Evolutionary conservation across 257 asterid genomes (phyloP).

Genomic region (Solanum microdontum): DNA sequence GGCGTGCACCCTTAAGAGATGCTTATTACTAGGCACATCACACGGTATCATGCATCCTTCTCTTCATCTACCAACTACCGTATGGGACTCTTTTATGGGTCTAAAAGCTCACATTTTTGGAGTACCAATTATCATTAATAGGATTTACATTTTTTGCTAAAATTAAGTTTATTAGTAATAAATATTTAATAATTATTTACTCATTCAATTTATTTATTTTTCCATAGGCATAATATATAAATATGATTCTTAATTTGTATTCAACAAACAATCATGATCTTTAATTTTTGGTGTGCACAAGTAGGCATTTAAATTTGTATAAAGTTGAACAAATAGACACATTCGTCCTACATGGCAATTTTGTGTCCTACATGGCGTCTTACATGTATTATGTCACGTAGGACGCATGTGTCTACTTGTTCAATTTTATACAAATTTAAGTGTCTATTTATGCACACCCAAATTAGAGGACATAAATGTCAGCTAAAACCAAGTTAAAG

Average conservation of each 20-base stretch:
- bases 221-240: not conserved
- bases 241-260: too few species aligned
- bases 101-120: too few species aligned
- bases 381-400: too few species aligned
- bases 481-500: too few species aligned
- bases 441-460: too few species aligned
- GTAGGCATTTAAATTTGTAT: not conserved
- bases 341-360: not conserved
- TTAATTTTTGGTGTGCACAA: too few species aligned
- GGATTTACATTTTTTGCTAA: not conserved
- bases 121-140: too few species aligned
- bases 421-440: too few species aligned
- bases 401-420: too few species aligned
- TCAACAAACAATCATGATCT: too few species aligned
- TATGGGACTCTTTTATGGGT: not conserved
- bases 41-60: not conserved
- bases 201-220: not conserved
- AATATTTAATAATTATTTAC: not conserved
- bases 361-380: too few species aligned
- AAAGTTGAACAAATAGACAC: not conserved
- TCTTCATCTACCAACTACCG: not conserved
- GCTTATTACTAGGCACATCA: not conserved
- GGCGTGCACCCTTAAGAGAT: not conserved
- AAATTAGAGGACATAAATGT: too few species aligned
- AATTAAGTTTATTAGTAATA: not conserved